phyloP scores from a whole-genome alignment of 2,329 filamentous ascomycete genomes.

The Laburnicola sp. region DNA sequence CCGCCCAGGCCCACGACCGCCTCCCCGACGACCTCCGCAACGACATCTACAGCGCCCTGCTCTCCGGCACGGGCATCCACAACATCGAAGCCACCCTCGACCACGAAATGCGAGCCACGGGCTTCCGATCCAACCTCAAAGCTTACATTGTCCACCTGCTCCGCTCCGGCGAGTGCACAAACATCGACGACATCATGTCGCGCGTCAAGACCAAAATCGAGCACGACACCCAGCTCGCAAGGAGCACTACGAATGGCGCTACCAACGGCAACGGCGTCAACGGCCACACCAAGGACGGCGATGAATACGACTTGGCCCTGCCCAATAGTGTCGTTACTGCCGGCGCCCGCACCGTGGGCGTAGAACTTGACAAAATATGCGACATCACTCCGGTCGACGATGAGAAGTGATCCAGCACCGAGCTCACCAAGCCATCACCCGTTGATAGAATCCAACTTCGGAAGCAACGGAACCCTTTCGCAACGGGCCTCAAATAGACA shows the following conservation, averaged over 20 bases:
- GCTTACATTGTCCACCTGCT: slow-evolving; percentile 60
- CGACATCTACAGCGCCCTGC: slow-evolving; percentile 52
- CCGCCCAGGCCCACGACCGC: slow-evolving; percentile 47
- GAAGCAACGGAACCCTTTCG: neutral
- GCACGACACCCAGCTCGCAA: slow-evolving; percentile 25
- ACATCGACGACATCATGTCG: slow-evolving; percentile 59
- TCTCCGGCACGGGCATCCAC: slow-evolving; percentile 54
- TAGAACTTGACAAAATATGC: slow-evolving; percentile 56
- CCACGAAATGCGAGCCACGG: slow-evolving; percentile 59
- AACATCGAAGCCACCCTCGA: slow-evolving; percentile 59
- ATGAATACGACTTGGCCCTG: slow-evolving; percentile 50
- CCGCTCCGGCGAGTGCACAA: slow-evolving; percentile 60
- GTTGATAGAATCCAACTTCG: neutral
- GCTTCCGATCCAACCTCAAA: slow-evolving; percentile 62
- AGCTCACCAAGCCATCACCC: too few species aligned
- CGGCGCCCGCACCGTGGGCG: slow-evolving; percentile 56
- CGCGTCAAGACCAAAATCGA: slow-evolving; percentile 51
- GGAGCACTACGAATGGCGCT: slow-evolving; percentile 13
- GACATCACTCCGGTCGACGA: slow-evolving; percentile 37
- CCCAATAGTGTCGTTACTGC: slow-evolving; percentile 54
- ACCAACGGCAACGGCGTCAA: slow-evolving; percentile 34
- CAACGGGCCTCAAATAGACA: too few species aligned
- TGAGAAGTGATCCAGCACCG: slow-evolving; percentile 14
- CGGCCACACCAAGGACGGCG: slow-evolving; percentile 37
- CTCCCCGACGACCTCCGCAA: slow-evolving; percentile 46